Conservation (phyloP, 129 eudicot species). For the Arctium lappa region DNA sequence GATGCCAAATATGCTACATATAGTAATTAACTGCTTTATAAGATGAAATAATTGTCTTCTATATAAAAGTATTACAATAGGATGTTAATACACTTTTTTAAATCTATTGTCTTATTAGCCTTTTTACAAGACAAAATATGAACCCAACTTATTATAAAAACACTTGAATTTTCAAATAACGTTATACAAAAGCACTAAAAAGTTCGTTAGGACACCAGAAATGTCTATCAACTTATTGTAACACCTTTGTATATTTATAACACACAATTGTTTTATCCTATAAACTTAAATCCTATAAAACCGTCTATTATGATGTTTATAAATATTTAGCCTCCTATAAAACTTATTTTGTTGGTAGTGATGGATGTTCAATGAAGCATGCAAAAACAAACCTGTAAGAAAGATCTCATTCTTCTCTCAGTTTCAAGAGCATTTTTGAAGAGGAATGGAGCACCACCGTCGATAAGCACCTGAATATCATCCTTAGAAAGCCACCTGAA, state of each 20-base stretch:
- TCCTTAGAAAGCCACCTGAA: slow-evolving; percentile 64
- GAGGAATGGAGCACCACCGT: slow-evolving; percentile 70
- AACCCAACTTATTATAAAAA: background rate
- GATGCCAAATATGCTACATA: background rate
- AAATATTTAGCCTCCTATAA: background rate
- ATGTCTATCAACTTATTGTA: background rate
- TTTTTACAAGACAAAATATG: background rate
- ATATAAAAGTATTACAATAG: background rate
- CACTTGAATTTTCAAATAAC: background rate
- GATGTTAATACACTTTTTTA: background rate
- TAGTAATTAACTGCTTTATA: background rate
- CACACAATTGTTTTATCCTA: background rate
- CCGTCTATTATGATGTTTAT: background rate
- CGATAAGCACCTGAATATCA: slow-evolving; percentile 63
- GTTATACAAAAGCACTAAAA: background rate
- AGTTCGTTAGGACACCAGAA: background rate
- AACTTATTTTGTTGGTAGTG: background rate
- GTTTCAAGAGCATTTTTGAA: slow-evolving; percentile 63
- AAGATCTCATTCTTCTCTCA: slow-evolving; percentile 61
- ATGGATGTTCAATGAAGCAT: background rate
- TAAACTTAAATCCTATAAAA: background rate
- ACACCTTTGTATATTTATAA: too few species aligned
- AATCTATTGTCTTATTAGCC: background rate
- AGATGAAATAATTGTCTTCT: background rate
- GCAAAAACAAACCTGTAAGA: slow-evolving; percentile 36